Conservation (phyloP, 2,329 filamentous ascomycete genomes). For the Zelopaecilomyces penicillatus region DNA sequence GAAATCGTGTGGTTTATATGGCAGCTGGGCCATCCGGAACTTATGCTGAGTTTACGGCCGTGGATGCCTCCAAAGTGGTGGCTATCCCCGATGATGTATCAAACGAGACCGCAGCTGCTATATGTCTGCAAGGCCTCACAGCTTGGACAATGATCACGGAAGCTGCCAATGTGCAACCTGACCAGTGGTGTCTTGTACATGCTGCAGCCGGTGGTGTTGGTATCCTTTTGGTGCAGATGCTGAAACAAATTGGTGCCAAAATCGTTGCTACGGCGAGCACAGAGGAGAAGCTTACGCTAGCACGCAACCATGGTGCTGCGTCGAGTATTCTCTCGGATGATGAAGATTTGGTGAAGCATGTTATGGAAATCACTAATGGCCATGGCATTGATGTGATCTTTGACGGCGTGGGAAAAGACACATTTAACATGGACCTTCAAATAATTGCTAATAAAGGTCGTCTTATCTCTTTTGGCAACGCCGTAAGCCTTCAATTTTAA, state of each 20-base stretch:
- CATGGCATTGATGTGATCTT: conserved; percentile 71
- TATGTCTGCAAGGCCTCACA: conserved; percentile 74
- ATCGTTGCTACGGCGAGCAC: conserved; percentile 74
- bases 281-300: conserved; percentile 61
- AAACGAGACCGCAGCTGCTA: conserved; percentile 56
- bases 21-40: conserved; percentile 25
- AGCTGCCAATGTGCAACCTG: conserved; percentile 63
- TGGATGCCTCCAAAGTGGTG: conserved; percentile 45
- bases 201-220: conserved; percentile 84
- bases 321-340: conserved; percentile 63
- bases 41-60: conserved; percentile 50
- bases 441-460: conserved; percentile 69
- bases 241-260: conserved; percentile 63
- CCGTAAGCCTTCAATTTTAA: conserved; percentile 35
- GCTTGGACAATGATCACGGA: conserved; percentile 73
- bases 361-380: conserved; percentile 62
- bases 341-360: conserved; percentile 45
- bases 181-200: conserved; percentile 76
- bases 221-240: conserved; percentile 64
- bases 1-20: conserved; percentile 67
- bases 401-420: conserved; percentile 77
- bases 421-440: conserved; percentile 71
- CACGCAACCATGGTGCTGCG: conserved; percentile 61
- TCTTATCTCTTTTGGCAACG: conserved; percentile 74
- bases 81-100: conserved; percentile 55